Evolutionary conservation across 805 yeast species (phyloP), one percentile per base, ranked within the genome.

Genomic region (Metschnikowia cubensis): DNA sequence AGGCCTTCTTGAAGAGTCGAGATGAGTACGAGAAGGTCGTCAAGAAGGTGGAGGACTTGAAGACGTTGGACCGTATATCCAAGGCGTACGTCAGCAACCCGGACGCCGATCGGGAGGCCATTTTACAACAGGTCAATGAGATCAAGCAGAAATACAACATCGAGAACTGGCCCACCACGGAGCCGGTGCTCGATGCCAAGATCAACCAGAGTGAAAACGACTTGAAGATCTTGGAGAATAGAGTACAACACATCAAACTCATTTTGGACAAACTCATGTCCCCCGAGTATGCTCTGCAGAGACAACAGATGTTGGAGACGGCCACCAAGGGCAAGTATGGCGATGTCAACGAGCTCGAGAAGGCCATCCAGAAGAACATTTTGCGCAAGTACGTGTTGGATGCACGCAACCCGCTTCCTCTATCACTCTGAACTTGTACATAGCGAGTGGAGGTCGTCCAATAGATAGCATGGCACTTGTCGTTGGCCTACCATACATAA

Each of bases 331-430:
- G 58, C 47, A 67, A 66, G 47, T 48, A 56, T n/a, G 59, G 73
- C 18, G 73, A 62, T 32, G 65, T 65, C 34, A 73, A 75, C 29
- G 42, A 18, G 36, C 35, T 54, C 14, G 48, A 32, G 15, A 42
- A 21, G 31, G 35, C 47, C 20, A 64, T 78, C 54, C 82, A 76
- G 62, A 88, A 87, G 72, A 90, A 90, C 66, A 67, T 88, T 42
- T 66, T 87, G 58, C 78, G 89, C 63, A 87, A 86, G 67, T 84
- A 77, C 64, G 69, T 82, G 25, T 69, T 78, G 57, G 70, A 73
- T 57, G 59, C 60, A 17, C 50, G 52, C 31, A 58, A 58, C 51
- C 42, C 48, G 38, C 46, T 52, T 44, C 60, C 60, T 3, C 15
- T 18, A 10, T 17, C 35, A 11, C 47, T 35, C 35, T 36, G 17